Evolutionary conservation across 805 yeast genomes (phyloP), one percentile per base, ranked within the genome.

Genomic region (Teunomyces lycoperdinae): DNA sequence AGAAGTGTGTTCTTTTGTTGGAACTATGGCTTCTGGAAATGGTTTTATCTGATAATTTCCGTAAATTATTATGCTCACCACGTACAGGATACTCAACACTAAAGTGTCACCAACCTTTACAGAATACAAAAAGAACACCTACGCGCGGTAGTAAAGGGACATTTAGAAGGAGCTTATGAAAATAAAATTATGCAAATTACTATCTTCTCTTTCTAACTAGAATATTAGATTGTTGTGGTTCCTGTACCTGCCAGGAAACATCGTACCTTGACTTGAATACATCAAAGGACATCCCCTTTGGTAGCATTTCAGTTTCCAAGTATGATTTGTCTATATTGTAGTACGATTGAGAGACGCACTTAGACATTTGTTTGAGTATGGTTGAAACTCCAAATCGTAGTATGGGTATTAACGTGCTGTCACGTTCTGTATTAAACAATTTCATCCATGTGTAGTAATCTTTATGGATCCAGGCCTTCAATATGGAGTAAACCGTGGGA

Each of bases 321-420:
- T 53, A 63, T 1, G 44, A 16, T 33, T 48, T 47, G 14, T 56
- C 56, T 59, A 67, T 51, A 61, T 77, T 53, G 71, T 68, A 65
- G 67, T 80, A 60, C 53, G 78, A 38, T 58, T 43, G 61, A 54
- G 50, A 55, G 31, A 64, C 50, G 57, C 50, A 63, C 33, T 26
- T 43, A 43, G 54, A 58, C 58, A 81, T 76, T 59, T 42, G 55
- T 29, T 33, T 48, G 14, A 60, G 56, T 68, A 65, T 73, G 54
- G 33, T 50, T 9, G 44, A 47, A 4, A 67, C 50, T 0, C 84
- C 83, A 49, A 71, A 66, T 13, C 61, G 50, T 83, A 80, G 68
- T 13, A 75, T 52, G 50, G 70, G 64, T 0, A 71, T 52, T 20
- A 55, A 52, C 9, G 66, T 60, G 13, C 59, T 63, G 50, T 71